Conservation (phyloP, 2,329 filamentous ascomycete genomes). For the Akanthomyces dipterigenus region DNA sequence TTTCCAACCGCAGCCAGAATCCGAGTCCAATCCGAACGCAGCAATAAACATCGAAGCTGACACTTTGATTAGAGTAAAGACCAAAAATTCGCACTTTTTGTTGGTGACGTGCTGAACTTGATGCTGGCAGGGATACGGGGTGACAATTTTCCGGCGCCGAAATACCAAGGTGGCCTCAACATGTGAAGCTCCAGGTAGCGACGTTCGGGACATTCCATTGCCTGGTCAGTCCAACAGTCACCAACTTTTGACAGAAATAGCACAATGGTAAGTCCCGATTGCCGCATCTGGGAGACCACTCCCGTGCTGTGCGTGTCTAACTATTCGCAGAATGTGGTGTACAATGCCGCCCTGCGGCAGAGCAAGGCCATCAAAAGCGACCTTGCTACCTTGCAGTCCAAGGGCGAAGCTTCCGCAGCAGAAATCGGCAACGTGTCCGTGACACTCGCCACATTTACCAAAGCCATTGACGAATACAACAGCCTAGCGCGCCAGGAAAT, state of each 20-base stretch:
- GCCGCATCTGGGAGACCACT: no score
- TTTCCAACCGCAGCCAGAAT: no score
- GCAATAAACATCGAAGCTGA: no score
- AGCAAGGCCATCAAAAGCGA: conserved; percentile 73
- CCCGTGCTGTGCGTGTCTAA: background rate
- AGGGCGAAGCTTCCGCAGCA: conserved; percentile 52
- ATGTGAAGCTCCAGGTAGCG: background rate
- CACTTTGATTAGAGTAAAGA: no score
- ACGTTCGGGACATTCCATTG: background rate
- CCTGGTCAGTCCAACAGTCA: background rate
- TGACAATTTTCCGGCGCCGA: conserved; percentile 12
- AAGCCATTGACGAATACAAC: conserved; percentile 89
- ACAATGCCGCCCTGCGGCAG: conserved; percentile 81
- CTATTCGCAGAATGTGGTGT: conserved; percentile 62
- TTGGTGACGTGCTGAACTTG: background rate
- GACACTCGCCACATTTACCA: conserved; percentile 71
- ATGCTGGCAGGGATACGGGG: background rate
- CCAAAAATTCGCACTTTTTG: background rate
- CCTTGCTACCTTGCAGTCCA: conserved; percentile 62
- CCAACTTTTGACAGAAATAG: background rate
- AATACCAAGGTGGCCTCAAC: conserved; percentile 6
- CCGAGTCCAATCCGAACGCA: no score
- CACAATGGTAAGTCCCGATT: background rate
- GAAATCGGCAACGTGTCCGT: conserved; percentile 65
- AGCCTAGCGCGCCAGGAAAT: conserved; percentile 80